Evolutionary conservation across 257 asterid species (phyloP).

Genomic region (Eucommia ulmoides): DNA sequence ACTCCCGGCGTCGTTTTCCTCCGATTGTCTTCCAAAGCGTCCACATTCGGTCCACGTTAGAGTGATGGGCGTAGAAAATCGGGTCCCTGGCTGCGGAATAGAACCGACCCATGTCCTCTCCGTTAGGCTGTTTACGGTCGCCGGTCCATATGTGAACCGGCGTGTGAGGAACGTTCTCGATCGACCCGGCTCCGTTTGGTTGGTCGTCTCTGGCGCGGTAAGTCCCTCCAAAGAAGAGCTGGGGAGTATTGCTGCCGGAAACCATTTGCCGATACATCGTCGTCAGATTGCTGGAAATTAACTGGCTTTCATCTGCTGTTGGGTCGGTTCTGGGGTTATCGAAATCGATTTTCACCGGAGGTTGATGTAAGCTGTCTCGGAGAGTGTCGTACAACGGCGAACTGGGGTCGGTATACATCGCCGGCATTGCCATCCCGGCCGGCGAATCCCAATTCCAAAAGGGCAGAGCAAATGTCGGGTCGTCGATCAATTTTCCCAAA

Average conservation of each 20-base stretch:
- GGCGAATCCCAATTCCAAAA: neutral
- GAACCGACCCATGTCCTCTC: slow-evolving; percentile 6
- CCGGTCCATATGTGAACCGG: neutral
- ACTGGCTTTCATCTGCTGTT: neutral
- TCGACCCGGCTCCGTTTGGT: neutral
- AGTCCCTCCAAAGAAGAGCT: neutral
- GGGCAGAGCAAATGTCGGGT: neutral
- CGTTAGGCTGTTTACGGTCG: neutral
- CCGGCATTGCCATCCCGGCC: neutral
- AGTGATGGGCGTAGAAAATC: slow-evolving; percentile 8
- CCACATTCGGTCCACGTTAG: slow-evolving; percentile 11
- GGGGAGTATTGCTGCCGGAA: neutral
- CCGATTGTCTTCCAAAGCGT: slow-evolving; percentile 2
- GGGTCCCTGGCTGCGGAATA: slow-evolving; percentile 15
- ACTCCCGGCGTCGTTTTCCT: neutral
- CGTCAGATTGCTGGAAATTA: neutral
- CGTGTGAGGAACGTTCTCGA: neutral
- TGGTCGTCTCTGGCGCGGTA: neutral
- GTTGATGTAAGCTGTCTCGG: neutral
- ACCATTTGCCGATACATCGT: neutral
- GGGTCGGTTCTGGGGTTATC: neutral
- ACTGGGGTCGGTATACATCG: neutral
- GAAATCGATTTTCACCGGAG: neutral
- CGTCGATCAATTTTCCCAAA: neutral
- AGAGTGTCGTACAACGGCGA: neutral